These are phyloP conservation scores for Exidia glandulosa DNA, from an alignment of 768 basidiomycete genomes.

Conservation along the genomic window DNA sequence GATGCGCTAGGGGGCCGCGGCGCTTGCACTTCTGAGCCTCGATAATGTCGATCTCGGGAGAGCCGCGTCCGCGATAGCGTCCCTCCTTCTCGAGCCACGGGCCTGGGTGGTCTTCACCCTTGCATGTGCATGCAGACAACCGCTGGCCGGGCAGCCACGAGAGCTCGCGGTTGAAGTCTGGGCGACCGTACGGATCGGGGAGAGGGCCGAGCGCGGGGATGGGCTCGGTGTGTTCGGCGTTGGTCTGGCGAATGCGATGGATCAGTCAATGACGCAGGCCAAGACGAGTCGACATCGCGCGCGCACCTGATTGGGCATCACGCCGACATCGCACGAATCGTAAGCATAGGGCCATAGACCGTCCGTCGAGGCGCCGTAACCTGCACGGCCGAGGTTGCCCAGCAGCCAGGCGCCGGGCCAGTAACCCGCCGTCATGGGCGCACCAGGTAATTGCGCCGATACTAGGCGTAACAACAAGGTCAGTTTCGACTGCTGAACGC, in stretches of 20 bases:
- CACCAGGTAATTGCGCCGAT: slow-evolving; percentile 43
- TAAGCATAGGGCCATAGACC: slow-evolving; percentile 78
- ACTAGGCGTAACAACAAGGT: slow-evolving; percentile 18
- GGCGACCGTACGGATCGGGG: slow-evolving; percentile 30
- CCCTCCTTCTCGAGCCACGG: slow-evolving; percentile 49
- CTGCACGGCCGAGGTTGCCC: slow-evolving; percentile 78
- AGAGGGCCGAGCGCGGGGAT: slow-evolving; percentile 44
- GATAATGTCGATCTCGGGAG: slow-evolving; percentile 76
- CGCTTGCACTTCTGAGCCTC: slow-evolving; percentile 61
- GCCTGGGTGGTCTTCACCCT: slow-evolving; percentile 68
- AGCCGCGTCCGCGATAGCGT: slow-evolving; percentile 64
- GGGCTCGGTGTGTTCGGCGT: slow-evolving; percentile 32
- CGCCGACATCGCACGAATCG: slow-evolving; percentile 48
- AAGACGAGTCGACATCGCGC: too few relatives aligned
- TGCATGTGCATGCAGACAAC: slow-evolving; percentile 70
- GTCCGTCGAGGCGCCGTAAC: slow-evolving; percentile 69
- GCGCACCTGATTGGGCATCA: slow-evolving; percentile 40
- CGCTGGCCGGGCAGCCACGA: slow-evolving; percentile 73
- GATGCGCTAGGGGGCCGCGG: slow-evolving; percentile 34
- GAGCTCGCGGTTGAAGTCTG: slow-evolving; percentile 45
- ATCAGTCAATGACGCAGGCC: neutral
- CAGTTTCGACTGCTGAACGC: too few relatives aligned
- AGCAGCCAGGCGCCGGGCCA: slow-evolving; percentile 87
- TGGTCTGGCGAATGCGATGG: too few relatives aligned
- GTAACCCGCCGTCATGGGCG: slow-evolving; percentile 38